A percentile compares a stretch with the other conserved stretches of the same genome.
These are phyloP conservation scores for Sporothrix pseudoabietina DNA, from an alignment of 2,329 filamentous ascomycete species.

Conservation along the genomic window DNA sequence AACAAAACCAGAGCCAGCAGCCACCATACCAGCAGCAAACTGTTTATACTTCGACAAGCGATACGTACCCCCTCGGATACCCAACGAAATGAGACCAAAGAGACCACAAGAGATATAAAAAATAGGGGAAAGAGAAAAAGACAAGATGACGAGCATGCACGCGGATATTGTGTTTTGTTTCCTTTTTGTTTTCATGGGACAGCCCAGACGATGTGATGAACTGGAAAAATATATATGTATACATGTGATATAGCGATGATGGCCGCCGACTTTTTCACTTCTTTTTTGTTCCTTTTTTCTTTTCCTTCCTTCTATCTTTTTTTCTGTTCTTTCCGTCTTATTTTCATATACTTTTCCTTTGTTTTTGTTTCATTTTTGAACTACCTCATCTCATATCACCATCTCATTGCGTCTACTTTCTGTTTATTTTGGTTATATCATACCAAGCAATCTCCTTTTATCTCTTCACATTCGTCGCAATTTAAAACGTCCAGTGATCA, in stretches of 20 bases:
- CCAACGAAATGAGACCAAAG: slow-evolving; percentile 36
- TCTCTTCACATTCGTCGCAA: background rate
- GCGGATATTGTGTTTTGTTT: background rate
- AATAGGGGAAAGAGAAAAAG: background rate
- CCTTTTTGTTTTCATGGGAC: background rate
- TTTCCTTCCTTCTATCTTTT: background rate
- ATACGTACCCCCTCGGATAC: slow-evolving; percentile 39
- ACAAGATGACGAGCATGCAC: slow-evolving; percentile 6
- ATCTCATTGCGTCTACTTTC: background rate
- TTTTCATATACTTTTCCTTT: background rate
- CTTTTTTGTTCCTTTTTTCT: background rate
- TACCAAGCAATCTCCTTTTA: slow-evolving; percentile 5
- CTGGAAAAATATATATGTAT: slow-evolving; percentile 22
- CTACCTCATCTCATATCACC: background rate
- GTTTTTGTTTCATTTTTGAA: background rate
- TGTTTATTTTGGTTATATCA: background rate
- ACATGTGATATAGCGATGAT: slow-evolving; percentile 20
- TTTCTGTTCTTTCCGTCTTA: background rate
- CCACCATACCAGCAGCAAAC: slow-evolving; percentile 22
- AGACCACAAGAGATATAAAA: background rate
- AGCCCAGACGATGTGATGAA: slow-evolving; percentile 15
- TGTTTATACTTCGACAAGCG: slow-evolving; percentile 30
- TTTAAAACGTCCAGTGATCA: background rate
- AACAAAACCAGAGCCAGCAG: slow-evolving; percentile 23
- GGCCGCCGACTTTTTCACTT: background rate